Base-by-base conservation (phyloP, 495 filamentous ascomycete species). In the Aspergillus ostianus region DNA sequence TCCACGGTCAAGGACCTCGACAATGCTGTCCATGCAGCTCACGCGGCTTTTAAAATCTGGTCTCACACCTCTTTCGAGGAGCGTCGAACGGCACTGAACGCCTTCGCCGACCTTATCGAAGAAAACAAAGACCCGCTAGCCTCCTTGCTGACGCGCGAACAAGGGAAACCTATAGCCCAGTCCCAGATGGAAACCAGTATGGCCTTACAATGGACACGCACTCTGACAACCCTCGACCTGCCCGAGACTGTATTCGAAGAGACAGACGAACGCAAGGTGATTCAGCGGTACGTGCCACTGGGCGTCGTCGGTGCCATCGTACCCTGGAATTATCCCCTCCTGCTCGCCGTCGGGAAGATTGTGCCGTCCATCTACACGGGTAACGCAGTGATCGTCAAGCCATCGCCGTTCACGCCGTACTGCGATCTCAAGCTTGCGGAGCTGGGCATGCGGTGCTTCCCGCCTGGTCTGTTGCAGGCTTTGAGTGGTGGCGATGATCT, bases 401-500 rank as follows among this genome's bases (percentile, higher is more conserved):
- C 83, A 3, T 84, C 82, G 20, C 84, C 85, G 0, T 87, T 85
- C 71, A 88, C 87, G 0, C 87, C 87, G 0, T 90, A 90, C 77
- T 82, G 82, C 52, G 81, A 73, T 45, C 76, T 89, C 57, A 89
- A 88, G 64, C 74, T 86, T 55, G 81, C 73, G 54, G 87, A 90
- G 69, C 73, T 91, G 15, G 81, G 74, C 18, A 79, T 82, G 48
- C 69, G 76, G 1, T 74, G 87, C 61, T 81, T 90, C 57, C 87
- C 88, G 0, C 83, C 84, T 0, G 88, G 87, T 54, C 82, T 91
- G 9, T 64, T 91, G 18, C 87, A 89, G 63, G 86, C 77, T 17
- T 64, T 91, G 30, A 86, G 85, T 66, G 88, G 88, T 19, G 86
- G 81, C 57, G 85, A 87, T 18, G 76, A 83, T 13, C 77, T 90